Evolutionary conservation across 768 basidiomycete species (phyloP).

Genomic region (Dentipellis sp.): DNA sequence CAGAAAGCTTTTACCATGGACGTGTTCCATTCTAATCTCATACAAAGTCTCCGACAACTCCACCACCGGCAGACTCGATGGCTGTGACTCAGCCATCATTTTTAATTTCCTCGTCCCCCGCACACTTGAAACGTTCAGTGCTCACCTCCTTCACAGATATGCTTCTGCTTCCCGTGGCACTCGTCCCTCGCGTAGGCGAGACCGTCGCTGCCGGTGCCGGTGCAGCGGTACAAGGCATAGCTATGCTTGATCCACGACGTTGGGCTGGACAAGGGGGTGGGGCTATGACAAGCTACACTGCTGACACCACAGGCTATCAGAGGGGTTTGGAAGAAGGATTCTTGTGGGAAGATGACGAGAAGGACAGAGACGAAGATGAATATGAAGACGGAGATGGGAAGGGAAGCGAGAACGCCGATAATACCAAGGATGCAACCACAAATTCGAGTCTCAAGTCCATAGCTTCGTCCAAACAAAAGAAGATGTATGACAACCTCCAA

Average conservation of each 20-base stretch:
- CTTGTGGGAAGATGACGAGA: slow-evolving; percentile 8
- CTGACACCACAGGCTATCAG: slow-evolving; percentile 4
- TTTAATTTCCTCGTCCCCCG: slow-evolving; percentile 44
- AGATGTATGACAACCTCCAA: slow-evolving; percentile 52
- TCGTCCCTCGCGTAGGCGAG: slow-evolving; percentile 71
- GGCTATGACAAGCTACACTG: slow-evolving; percentile 5
- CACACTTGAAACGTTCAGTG: slow-evolving; percentile 85
- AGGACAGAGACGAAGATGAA: slow-evolving; percentile 25
- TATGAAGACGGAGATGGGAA: slow-evolving; percentile 6
- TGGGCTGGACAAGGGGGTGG: slow-evolving; percentile 48
- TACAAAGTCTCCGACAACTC: slow-evolving; percentile 2
- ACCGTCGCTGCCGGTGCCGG: slow-evolving; percentile 65
- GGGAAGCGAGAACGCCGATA: not conserved
- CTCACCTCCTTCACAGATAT: slow-evolving; percentile 87
- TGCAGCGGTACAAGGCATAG: slow-evolving; percentile 74
- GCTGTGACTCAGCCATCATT: slow-evolving; percentile 7
- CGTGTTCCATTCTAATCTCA: not conserved
- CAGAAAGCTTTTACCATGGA: not conserved
- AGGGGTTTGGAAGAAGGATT: slow-evolving; percentile 11
- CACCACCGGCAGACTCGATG: not conserved
- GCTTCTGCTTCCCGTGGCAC: slow-evolving; percentile 88
- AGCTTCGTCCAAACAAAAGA: not conserved
- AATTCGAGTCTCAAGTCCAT: slow-evolving; percentile 18
- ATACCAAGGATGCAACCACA: slow-evolving; percentile 6
- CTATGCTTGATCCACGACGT: slow-evolving; percentile 84